These are phyloP conservation scores for Avena sativa DNA, from an alignment of 176 grass and related monocot genomes.

Conservation along the genomic window DNA sequence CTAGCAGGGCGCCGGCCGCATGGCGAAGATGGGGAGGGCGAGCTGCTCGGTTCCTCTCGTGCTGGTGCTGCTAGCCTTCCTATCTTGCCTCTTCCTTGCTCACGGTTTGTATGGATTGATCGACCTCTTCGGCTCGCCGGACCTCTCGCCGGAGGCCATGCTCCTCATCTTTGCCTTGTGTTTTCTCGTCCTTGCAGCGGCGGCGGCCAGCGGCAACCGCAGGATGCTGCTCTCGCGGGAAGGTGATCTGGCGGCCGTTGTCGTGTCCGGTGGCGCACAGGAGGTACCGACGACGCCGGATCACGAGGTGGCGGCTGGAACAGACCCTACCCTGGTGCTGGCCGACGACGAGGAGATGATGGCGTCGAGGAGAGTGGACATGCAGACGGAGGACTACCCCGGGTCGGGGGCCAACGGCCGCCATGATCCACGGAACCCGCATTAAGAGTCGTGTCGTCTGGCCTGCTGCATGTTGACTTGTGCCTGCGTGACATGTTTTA, in stretches of 20 bases:
- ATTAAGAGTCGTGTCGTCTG: constrained; percentile 30
- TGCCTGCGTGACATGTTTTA: not conserved
- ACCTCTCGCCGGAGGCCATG: constrained; percentile 52
- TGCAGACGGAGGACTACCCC: constrained; percentile 78
- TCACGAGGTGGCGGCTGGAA: not conserved
- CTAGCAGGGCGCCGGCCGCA: not conserved
- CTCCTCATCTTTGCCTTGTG: constrained; percentile 50
- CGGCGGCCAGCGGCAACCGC: constrained; percentile 37
- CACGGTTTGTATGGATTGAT: constrained; percentile 57
- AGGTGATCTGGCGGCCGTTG: not conserved
- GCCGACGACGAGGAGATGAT: constrained; percentile 20
- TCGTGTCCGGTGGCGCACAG: not conserved
- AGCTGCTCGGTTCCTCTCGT: constrained; percentile 46
- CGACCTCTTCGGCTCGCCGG: constrained; percentile 54
- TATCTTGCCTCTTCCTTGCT: constrained; percentile 48
- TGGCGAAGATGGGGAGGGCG: constrained; percentile 43
- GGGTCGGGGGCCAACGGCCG: constrained; percentile 67
- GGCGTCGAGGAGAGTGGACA: constrained; percentile 46
- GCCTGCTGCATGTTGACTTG: not conserved
- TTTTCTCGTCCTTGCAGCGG: constrained; percentile 52
- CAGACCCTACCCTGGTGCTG: constrained; percentile 2
- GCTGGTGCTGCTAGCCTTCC: constrained; percentile 50
- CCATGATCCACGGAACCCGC: constrained; percentile 70
- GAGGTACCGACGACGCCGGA: not conserved
- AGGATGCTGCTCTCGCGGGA: constrained; percentile 42